Base-by-base conservation (phyloP, 1,139 yeast genomes). In the Suhomyces maxii region DNA sequence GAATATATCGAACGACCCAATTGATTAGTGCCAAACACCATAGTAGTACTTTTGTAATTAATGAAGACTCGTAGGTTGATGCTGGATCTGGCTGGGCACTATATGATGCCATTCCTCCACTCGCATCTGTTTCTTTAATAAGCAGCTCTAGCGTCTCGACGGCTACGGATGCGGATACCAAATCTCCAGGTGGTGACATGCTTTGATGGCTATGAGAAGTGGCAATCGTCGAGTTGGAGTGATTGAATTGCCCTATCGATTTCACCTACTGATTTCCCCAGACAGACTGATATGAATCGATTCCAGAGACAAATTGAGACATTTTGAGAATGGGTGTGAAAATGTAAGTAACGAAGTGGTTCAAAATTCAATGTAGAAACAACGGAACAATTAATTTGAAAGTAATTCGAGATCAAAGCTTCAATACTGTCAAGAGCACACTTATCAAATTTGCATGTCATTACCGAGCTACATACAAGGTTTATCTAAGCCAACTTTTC, bases 1-100 rank as follows among this genome's bases (percentile, higher is more conserved):
- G 74, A 3, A 66, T 42, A 36, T 51, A 52, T 6, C 60, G 50
- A 8, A 62, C 32, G 1, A 61, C 14, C 46, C 56, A 47, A 40
- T 65, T 58, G 43, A 62, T 45, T 18, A 57, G 11, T 38, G 50
- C 52, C 41, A 59, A 28, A 11, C 31, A 28, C 31, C 31, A 28
- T 9, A 28, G 31, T 9, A 28, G 31, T 5, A 28, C n/a, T 11
- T 11, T 28, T 28, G n/a, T 28, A 9, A 28, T 9, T 28, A 11
- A 11, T 9, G 31, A 3, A 28, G 31, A 28, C 31, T 9, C 31
- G 31, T 9, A 28, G 1, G 31, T 11, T 11, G n/a, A 28, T 11
- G 31, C 4, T 28, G 31, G 31, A 28, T 11, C 31, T 11, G 9
- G 11, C 7, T 5, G 11, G 4, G 31, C 3, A 28, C 31, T 28